Percentiles rank a stretch among this genome's conserved stretches.
These are phyloP conservation scores for Telfairia occidentalis DNA, from an alignment of 331 rosid genomes.

Conservation along the genomic window DNA sequence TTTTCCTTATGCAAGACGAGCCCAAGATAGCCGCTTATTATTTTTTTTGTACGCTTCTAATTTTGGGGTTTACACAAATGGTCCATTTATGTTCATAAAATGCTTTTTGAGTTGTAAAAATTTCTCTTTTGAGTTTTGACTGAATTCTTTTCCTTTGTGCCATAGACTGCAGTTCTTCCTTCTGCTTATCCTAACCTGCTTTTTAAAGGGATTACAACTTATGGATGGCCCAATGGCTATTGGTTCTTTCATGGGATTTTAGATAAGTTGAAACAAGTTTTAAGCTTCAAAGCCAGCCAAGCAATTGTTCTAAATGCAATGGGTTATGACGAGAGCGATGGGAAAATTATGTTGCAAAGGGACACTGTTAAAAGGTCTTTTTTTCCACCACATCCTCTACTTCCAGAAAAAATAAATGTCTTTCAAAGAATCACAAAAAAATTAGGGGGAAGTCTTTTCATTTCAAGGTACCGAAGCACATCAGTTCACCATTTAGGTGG, in stretches of 20 bases:
- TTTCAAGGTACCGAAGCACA: slow-evolving; percentile 27
- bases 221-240: slow-evolving; percentile 26
- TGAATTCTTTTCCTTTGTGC: slow-evolving; percentile 5
- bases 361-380: slow-evolving; percentile 20
- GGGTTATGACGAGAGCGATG: slow-evolving; percentile 27
- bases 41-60: background rate
- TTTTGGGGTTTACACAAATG: background rate
- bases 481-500: slow-evolving; percentile 30
- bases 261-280: slow-evolving; percentile 23
- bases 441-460: slow-evolving; percentile 26
- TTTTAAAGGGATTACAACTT: slow-evolving; percentile 25
- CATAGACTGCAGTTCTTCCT: slow-evolving; percentile 30
- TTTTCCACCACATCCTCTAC: slow-evolving; percentile 22
- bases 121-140: background rate
- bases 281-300: slow-evolving; percentile 21
- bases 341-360: slow-evolving; percentile 17
- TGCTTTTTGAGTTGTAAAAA: background rate
- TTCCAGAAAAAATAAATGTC: slow-evolving; percentile 19
- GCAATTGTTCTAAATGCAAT: slow-evolving; percentile 25
- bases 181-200: slow-evolving; percentile 24
- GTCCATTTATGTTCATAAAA: background rate
- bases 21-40: background rate
- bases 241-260: slow-evolving; percentile 32
- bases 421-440: slow-evolving; percentile 27
- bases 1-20: background rate